These are phyloP conservation scores for Angophora floribunda DNA, from an alignment of 345 rosid genomes.

Conservation along the genomic window DNA sequence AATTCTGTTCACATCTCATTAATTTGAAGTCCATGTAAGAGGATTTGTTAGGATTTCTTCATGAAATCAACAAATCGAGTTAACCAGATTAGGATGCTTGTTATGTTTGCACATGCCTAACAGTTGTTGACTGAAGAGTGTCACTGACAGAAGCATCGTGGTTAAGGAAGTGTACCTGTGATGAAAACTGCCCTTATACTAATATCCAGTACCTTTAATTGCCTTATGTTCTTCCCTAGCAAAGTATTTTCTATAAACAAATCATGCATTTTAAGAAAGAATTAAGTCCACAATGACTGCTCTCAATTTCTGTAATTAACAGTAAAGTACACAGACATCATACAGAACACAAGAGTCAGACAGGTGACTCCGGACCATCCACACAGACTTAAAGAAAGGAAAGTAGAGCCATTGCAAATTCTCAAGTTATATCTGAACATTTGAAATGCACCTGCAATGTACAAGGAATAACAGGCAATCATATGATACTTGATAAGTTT, in stretches of 20 bases:
- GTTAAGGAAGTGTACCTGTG: background rate
- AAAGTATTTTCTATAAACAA: background rate
- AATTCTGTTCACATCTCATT: background rate
- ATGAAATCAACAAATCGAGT: background rate
- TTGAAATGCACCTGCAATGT: constrained; percentile 57
- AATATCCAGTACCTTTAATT: background rate
- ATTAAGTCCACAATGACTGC: background rate
- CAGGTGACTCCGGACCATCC: background rate
- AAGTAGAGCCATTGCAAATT: background rate
- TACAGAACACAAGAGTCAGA: background rate
- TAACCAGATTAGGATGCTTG: background rate
- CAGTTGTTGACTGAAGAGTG: background rate
- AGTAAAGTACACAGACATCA: background rate
- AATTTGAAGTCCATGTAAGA: background rate
- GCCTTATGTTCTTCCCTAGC: background rate
- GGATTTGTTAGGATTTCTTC: background rate
- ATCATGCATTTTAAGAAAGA: background rate
- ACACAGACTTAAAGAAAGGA: background rate
- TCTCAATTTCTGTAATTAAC: background rate
- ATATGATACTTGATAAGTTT: constrained; percentile 84
- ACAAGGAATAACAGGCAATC: constrained; percentile 78
- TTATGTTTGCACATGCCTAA: background rate
- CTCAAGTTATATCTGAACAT: background rate
- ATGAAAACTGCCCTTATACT: background rate
- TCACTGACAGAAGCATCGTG: background rate